Evolutionary conservation across 2,329 filamentous ascomycete genomes (phyloP), one percentile per base, ranked within the genome.

Genomic region (Diatrype stigma): DNA sequence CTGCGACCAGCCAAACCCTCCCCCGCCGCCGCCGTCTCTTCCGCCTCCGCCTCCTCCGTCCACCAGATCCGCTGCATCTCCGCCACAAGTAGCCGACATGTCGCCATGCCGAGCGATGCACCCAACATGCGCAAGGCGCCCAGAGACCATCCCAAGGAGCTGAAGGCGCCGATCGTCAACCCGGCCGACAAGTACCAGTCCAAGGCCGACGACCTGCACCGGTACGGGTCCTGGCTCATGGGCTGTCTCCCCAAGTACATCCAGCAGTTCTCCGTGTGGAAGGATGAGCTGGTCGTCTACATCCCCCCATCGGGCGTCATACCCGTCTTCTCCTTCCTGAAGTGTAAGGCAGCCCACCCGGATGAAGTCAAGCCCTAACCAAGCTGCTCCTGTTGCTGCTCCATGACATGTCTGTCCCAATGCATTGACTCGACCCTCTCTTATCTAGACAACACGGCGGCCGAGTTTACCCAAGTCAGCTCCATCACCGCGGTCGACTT

Each of bases 181-280:
- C 92, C 93, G 34, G 82, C 89, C 71, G 94, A 97, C 80, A 96
- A 94, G 74, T 95, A 91, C 74, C 80, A 87, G 69, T 86, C 89
- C 68, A 94, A 93, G 76, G 84, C 89, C 61, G 89, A 96, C 60
- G 82, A 86, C 67, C 79, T 97, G 68, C 94, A 99, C 79, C 87
- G 85, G 66, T 99, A 99, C 69, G 94, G 94, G 65, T 85, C 95
- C 67, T 99, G 96, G 82, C 77, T 99, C 66, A 93, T 99, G 84
- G 92, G 91, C 61, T 96, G 90, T 72, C 75, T 99, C 67, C 95
- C 94, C 64, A 97, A 96, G 79, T 96, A 96, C 74, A 84, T 99
- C 64, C 95, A 99, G 77, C 94, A 99, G 76, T 97, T 97, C 77
- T 96, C 92, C 12, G 93, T 99, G 50, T 99, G 94, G 94, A 99